These are phyloP conservation scores for Paraconiothyrium brasiliense DNA, from an alignment of 2,329 filamentous ascomycete species.

Conservation along the genomic window DNA sequence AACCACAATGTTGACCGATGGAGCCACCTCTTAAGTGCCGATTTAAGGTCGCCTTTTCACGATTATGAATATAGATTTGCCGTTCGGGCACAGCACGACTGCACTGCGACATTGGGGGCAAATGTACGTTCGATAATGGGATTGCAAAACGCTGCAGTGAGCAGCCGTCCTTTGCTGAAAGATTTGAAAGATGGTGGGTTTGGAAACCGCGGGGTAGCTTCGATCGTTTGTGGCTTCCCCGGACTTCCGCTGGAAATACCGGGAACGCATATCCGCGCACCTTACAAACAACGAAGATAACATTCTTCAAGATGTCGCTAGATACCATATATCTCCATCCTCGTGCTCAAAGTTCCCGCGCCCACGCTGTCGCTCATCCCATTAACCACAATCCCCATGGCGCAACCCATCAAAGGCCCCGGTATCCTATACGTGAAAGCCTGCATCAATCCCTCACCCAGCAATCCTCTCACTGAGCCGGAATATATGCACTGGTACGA, in stretches of 20 bases:
- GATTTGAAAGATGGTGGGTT: not conserved
- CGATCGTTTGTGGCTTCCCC: not conserved
- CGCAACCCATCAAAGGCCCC: constrained; percentile 33
- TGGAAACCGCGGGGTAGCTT: constrained; percentile 20
- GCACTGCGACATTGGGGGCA: no score
- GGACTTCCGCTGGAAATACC: constrained; percentile 6
- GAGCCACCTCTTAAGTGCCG: no score
- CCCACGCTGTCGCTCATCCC: not conserved
- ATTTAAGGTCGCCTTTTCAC: no score
- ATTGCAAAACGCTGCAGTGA: no score
- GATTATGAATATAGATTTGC: no score
- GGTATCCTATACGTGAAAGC: constrained; percentile 46
- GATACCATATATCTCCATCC: not conserved
- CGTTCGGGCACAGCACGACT: no score
- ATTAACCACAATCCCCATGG: constrained; percentile 18
- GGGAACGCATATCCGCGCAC: constrained; percentile 23
- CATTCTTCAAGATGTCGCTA: not conserved
- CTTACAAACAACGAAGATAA: not conserved
- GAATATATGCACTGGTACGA: constrained; percentile 53
- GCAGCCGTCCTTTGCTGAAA: not conserved
- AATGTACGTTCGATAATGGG: no score
- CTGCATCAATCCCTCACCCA: constrained; percentile 32
- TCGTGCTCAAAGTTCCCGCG: not conserved
- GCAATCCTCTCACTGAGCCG: constrained; percentile 40
- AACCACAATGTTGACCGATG: no score